A percentile compares a stretch with the other conserved stretches of the same genome.
These are phyloP conservation scores for Calonectria pauciramosa DNA, from an alignment of 2,329 filamentous ascomycete genomes.

Conservation along the genomic window DNA sequence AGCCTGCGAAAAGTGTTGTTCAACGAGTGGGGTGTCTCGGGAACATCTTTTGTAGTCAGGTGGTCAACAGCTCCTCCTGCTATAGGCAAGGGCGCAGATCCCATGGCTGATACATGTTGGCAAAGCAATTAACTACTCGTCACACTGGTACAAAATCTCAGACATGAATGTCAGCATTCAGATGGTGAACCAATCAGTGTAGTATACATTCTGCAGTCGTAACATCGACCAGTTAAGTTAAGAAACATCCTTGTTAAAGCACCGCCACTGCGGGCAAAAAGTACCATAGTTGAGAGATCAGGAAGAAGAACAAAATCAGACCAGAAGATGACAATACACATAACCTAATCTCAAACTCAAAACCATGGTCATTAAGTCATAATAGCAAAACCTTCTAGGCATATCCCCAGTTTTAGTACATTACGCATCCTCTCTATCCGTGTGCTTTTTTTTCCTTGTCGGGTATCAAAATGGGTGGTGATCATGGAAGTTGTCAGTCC, in stretches of 20 bases:
- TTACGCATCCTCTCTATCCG: constrained; percentile 39
- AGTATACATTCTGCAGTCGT: constrained; percentile 20
- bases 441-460: constrained; percentile 23
- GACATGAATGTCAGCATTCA: neutral
- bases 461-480: constrained; percentile 50
- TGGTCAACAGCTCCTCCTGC: neutral
- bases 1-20: neutral
- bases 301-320: constrained; percentile 12
- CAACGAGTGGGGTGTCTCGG: neutral
- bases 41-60: neutral
- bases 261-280: neutral
- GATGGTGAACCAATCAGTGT: neutral
- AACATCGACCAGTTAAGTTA: neutral
- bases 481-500: constrained; percentile 50
- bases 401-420: constrained; percentile 44
- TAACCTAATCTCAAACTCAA: constrained; percentile 25
- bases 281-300: constrained; percentile 10
- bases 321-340: constrained; percentile 23
- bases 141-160: neutral
- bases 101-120: neutral
- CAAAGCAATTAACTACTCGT: neutral
- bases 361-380: constrained; percentile 49
- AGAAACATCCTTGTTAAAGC: constrained; percentile 1
- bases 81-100: neutral
- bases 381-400: constrained; percentile 43